Conservation (phyloP, 2,329 filamentous ascomycete genomes). For the Tolypocladium capitatum region DNA sequence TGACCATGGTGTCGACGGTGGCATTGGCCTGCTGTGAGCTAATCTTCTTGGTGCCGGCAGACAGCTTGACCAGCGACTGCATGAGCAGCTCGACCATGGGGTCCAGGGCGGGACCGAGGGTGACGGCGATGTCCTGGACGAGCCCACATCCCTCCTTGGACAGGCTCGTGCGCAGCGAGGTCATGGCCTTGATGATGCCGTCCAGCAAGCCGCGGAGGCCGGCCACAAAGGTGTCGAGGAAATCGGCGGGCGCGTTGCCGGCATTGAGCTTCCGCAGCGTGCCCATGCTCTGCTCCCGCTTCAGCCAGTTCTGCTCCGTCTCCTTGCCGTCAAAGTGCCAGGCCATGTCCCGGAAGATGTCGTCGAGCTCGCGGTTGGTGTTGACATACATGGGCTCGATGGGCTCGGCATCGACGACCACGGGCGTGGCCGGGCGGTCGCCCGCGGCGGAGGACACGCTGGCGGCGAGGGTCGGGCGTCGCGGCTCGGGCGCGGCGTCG, state of each 20-base stretch:
- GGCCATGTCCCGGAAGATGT: conserved; percentile 71
- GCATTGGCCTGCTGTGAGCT: conserved; percentile 69
- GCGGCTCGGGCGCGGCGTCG: conserved; percentile 24
- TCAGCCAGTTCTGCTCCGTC: conserved; percentile 81
- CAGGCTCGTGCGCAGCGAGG: conserved; percentile 76
- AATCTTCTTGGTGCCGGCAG: conserved; percentile 85
- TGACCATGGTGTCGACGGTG: conserved; percentile 70
- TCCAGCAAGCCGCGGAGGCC: conserved; percentile 66
- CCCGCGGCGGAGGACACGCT: conserved; percentile 35
- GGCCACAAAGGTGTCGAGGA: conserved; percentile 53
- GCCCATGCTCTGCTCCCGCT: conserved; percentile 66
- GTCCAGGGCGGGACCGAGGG: conserved; percentile 67
- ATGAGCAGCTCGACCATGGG: conserved; percentile 82
- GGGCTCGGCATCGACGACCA: conserved; percentile 50
- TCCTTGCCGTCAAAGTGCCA: conserved; percentile 76
- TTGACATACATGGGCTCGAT: conserved; percentile 77
- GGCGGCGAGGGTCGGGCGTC: conserved; percentile 32
- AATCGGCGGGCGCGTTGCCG: conserved; percentile 73
- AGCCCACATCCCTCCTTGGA: conserved; percentile 76
- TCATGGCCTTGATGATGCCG: conserved; percentile 75
- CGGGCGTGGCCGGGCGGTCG: conserved; percentile 46
- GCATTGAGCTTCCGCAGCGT: conserved; percentile 67
- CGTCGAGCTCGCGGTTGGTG: conserved; percentile 76
- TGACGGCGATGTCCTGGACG: conserved; percentile 71
- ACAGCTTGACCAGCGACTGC: conserved; percentile 81